Conservation (phyloP, 1,284 basidiomycete species). For the Ceratobasidium sp. region DNA sequence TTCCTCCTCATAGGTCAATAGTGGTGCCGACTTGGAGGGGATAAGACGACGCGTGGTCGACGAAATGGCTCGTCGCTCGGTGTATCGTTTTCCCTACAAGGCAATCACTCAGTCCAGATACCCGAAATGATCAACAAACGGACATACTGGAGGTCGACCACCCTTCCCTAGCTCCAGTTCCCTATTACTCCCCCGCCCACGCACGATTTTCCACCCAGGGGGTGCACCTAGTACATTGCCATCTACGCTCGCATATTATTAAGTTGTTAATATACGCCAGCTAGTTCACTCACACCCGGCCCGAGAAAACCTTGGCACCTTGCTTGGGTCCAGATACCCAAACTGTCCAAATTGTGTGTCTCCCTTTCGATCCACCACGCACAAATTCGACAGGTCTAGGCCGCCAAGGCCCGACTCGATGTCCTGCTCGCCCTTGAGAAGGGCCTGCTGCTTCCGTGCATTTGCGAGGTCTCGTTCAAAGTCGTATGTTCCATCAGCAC, state of each 20-base stretch:
- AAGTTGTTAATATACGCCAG: background rate
- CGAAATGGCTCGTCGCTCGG: slow-evolving; percentile 31
- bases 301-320: slow-evolving; percentile 67
- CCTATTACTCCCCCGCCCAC: slow-evolving; percentile 52
- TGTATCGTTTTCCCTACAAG: slow-evolving; percentile 31
- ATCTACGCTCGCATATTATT: slow-evolving; percentile 29
- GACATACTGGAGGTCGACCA: slow-evolving; percentile 48
- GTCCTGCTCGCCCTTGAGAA: slow-evolving; percentile 44
- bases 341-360: slow-evolving; percentile 72
- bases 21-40: slow-evolving; percentile 48
- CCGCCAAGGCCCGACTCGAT: slow-evolving; percentile 17
- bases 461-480: slow-evolving; percentile 42
- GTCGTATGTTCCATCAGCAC: slow-evolving; percentile 28
- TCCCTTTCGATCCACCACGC: slow-evolving; percentile 72
- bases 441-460: slow-evolving; percentile 43
- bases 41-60: slow-evolving; percentile 49
- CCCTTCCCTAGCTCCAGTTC: slow-evolving; percentile 66
- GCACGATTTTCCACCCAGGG: slow-evolving; percentile 45
- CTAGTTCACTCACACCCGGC: slow-evolving; percentile 42
- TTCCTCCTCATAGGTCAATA: slow-evolving; percentile 22
- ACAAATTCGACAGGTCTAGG: slow-evolving; percentile 48
- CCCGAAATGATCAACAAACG: background rate
- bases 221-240: slow-evolving; percentile 47
- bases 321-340: slow-evolving; percentile 67
- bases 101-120: background rate